Percentiles rank a stretch among this genome's conserved stretches.
Conservation (phyloP, 768 basidiomycete species). For the Gymnopilus junonius region DNA sequence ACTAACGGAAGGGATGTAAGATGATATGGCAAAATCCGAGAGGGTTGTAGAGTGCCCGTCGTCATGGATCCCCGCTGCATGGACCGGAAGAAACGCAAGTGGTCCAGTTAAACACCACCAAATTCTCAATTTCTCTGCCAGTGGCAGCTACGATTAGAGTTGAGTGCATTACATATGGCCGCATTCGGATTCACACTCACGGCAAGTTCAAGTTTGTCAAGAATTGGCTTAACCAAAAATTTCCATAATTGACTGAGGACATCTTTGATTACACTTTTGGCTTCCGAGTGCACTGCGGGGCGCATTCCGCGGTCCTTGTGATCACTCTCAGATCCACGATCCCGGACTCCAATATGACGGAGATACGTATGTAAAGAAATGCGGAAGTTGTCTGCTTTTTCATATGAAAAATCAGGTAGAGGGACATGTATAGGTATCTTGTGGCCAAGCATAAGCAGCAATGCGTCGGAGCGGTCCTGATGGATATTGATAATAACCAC, state of each 20-base stretch:
- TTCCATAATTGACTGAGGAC: not conserved
- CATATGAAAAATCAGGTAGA: not conserved
- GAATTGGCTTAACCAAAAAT: not conserved
- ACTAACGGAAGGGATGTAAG: slow-evolving; percentile 12
- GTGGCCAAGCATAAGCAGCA: not conserved
- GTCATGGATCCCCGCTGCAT: slow-evolving; percentile 13
- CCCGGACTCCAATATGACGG: not conserved
- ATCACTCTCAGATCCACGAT: not conserved
- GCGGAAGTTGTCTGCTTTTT: not conserved
- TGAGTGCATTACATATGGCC: not conserved
- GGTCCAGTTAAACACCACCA: slow-evolving; percentile 21
- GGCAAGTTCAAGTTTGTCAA: not conserved
- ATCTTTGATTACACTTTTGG: not conserved
- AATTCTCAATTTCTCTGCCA: not conserved
- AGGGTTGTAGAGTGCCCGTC: not conserved
- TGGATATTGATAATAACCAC: not conserved
- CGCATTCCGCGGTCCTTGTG: not conserved
- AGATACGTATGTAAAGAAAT: not conserved
- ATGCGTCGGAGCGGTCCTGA: not conserved
- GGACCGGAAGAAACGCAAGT: slow-evolving; percentile 14
- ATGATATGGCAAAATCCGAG: slow-evolving; percentile 14
- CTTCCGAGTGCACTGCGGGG: not conserved
- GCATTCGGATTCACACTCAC: not conserved
- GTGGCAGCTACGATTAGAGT: not conserved
- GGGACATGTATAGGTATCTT: not conserved